These are phyloP conservation scores for Nicotiana attenuata DNA, from an alignment of 257 asterid species.

Conservation along the genomic window DNA sequence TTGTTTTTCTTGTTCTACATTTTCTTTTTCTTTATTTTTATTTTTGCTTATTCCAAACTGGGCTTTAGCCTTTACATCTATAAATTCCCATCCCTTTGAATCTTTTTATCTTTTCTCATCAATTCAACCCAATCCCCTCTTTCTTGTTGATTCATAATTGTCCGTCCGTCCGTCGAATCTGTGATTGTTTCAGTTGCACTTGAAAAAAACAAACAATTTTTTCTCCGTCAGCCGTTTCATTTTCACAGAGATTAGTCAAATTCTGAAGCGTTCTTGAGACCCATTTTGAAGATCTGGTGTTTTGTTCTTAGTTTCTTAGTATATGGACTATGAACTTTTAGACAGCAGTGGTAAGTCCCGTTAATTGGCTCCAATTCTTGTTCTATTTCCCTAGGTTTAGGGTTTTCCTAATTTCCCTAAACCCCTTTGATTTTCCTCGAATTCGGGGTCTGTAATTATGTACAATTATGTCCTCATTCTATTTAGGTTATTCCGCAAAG, in stretches of 20 bases:
- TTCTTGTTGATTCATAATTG: not conserved
- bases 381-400: not conserved
- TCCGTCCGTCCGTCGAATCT: not conserved
- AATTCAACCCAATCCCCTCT: not conserved
- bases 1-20: too few relatives aligned
- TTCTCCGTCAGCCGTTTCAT: not conserved
- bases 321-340: slow-evolving; percentile 21
- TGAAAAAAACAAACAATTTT: not conserved
- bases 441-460: not conserved
- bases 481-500: not conserved
- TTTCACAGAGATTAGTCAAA: not conserved
- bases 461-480: not conserved
- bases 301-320: not conserved
- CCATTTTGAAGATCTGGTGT: not conserved
- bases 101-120: not conserved
- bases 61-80: not conserved
- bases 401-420: not conserved
- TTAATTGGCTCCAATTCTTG: not conserved
- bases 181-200: not conserved
- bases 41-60: not conserved
- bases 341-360: slow-evolving; percentile 31
- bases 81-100: not conserved
- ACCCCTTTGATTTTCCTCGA: not conserved
- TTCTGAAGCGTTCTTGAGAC: not conserved
- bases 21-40: not conserved